Evolutionary conservation across 768 basidiomycete genomes (phyloP), one percentile per base, ranked within the genome.

Genomic region (Paxillus involutus): DNA sequence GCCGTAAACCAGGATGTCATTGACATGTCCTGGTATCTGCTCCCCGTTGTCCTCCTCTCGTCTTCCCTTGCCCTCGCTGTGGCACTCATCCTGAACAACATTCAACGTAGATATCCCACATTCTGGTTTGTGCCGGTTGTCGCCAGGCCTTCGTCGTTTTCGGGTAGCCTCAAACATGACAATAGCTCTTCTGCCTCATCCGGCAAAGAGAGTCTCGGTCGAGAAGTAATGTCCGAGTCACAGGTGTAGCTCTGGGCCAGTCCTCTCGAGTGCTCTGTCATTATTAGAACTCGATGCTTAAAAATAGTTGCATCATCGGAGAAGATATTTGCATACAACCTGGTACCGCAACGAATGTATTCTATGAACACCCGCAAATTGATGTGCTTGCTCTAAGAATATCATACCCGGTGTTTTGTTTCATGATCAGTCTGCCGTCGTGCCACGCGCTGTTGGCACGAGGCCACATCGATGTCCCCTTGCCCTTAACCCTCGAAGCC

Each of bases 1-100:
- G 73, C 77, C 2, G 63, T 78, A 26, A 76, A 75, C 59, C 55
- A 68, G 13, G 70, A 78, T 14, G 64, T 80, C 16, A 63, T 77
- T 16, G 57, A 65, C n/a, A 61, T 82, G 43, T 77, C 75, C 12
- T 82, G 80, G 81, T 78, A 80, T 58, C 78, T 80, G 53, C 68
- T 84, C 12, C 80, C 80, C 13, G 73, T 82, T 42, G 62, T 82
- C 44, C 69, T 84, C 11, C 71, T 84, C 6, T 75, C 77, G 5
- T 78, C 78, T 5, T 58, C 68, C 9, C 66, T 83, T 7, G 71
- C 72, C 8, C 72, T 82, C 33, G 64, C 52, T 0, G 75, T 80
- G 3, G 80, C 79, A 5, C 68, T 84, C 14, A 44, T 80, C 21
- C 55, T 73, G 46, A 78, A 83, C 58, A 83, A 82, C 60, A 76